These are phyloP conservation scores for Vigna hirtella DNA, from an alignment of 306 rosid species.

Conservation along the genomic window DNA sequence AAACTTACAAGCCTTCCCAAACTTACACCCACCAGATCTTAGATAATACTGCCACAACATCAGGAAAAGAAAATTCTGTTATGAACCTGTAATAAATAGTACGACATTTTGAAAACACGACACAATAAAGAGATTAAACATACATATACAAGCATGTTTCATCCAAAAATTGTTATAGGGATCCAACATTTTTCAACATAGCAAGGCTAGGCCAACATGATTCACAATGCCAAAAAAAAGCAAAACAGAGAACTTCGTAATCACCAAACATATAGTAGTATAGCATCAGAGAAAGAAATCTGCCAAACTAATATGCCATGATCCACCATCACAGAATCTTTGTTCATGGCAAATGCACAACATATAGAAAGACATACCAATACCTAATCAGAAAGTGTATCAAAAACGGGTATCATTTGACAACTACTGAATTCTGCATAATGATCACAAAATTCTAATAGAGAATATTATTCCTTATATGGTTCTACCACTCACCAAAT, in stretches of 20 bases:
- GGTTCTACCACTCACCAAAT: neutral
- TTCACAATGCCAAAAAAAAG: neutral
- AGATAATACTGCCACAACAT: slow-evolving; percentile 73
- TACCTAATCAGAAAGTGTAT: slow-evolving; percentile 6
- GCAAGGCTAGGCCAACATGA: slow-evolving; percentile 5
- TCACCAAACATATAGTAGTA: slow-evolving; percentile 6
- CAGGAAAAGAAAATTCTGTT: slow-evolving; percentile 36
- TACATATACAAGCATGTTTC: slow-evolving; percentile 27
- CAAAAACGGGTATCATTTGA: neutral
- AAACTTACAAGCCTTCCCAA: slow-evolving; percentile 81
- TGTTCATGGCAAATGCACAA: slow-evolving; percentile 7
- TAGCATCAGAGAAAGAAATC: slow-evolving; percentile 15
- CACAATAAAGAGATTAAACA: slow-evolving; percentile 13
- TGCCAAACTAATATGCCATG: neutral
- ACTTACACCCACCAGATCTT: slow-evolving; percentile 88
- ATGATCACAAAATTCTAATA: slow-evolving; percentile 25
- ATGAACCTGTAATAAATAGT: slow-evolving; percentile 40
- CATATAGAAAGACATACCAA: slow-evolving; percentile 11
- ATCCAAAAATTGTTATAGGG: neutral
- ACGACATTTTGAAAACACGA: neutral
- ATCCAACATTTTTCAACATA: slow-evolving; percentile 26
- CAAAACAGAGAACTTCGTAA: neutral
- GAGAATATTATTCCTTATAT: slow-evolving; percentile 5
- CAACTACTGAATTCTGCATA: slow-evolving; percentile 21
- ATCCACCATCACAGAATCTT: slow-evolving; percentile 10